Evolutionary conservation across 257 asterid species (phyloP).

Genomic region (Ajuga chamaepitys): DNA sequence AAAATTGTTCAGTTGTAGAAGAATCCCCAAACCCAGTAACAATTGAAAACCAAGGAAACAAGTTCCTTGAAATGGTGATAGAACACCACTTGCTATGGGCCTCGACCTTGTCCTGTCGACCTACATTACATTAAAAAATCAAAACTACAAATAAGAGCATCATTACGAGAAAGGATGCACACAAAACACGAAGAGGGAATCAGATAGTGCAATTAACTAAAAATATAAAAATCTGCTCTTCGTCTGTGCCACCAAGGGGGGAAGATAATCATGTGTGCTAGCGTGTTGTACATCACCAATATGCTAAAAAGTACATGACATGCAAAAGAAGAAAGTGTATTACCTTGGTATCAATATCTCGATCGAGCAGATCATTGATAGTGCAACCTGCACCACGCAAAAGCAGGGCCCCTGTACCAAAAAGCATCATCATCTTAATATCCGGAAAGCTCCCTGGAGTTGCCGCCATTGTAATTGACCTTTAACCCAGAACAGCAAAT

Average conservation of each 20-base stretch:
- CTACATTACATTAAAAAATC: conserved; percentile 54
- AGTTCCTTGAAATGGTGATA: conserved; percentile 78
- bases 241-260: neutral
- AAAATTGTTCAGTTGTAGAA: conserved; percentile 70
- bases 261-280: neutral
- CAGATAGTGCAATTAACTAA: conserved; percentile 1
- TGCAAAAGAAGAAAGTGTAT: neutral
- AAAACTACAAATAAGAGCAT: conserved; percentile 17
- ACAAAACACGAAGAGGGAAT: neutral
- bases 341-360: conserved; percentile 83
- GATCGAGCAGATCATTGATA: conserved; percentile 78
- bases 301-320: neutral
- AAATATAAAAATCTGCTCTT: neutral
- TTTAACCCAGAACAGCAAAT: conserved; percentile 19
- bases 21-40: conserved; percentile 84
- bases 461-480: conserved; percentile 91
- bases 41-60: conserved; percentile 83
- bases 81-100: conserved; percentile 83
- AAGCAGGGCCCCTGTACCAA: conserved; percentile 81
- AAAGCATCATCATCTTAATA: conserved; percentile 72
- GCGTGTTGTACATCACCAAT: neutral
- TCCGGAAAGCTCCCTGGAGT: conserved; percentile 78
- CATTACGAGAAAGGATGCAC: conserved; percentile 7
- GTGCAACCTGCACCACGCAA: conserved; percentile 98
- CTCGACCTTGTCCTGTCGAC: conserved; percentile 84